Evolutionary conservation across 805 yeast genomes (phyloP), one percentile per base, ranked within the genome.

Genomic region (Saturnispora sanitii): DNA sequence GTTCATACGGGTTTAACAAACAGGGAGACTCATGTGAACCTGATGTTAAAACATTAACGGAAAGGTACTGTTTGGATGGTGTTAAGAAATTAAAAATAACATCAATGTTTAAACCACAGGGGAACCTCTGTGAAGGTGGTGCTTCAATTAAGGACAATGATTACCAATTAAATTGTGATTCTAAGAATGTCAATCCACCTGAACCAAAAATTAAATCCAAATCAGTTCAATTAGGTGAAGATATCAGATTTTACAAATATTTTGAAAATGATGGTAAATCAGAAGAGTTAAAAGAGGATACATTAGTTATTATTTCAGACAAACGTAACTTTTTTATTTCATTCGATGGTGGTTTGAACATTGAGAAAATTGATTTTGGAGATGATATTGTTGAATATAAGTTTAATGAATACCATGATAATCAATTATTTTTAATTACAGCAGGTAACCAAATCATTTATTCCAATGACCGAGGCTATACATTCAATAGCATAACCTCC

Each of bases 381-480:
- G 64, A 65, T 6, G 19, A 15, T 13, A 17, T 33, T 28, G 11
- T 28, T 8, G 21, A 35, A 3, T 40, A 28, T 16, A 25, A 40
- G 9, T 73, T 75, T 33, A 87, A 92, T 46, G 75, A 75, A 6
- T 71, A 69, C 45, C 66, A 67, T 47, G 69, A 75, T 2, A 76
- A 82, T 44, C 69, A 71, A 30, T 73, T 78, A 26, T 66, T 75
- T 49, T 61, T 78, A 38, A 45, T 78, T 34, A 75, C 86, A 1
- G 57, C 65, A 2, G 51, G 62, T 6, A 67, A 70, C 8, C 61
- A 60, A 23, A 61, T 88, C 13, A 79, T 71, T 51, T 55, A 67
- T 18, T 80, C 96, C 1, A 52, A 56, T 3, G 82, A 88, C 57
- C 77, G 94, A 20, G 96, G 83, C 13, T 61, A 63, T 42, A 57